Evolutionary conservation across 2,329 filamentous ascomycete species (phyloP), one percentile per base, ranked within the genome.

Genomic region (Xylariomycetidae sp.): DNA sequence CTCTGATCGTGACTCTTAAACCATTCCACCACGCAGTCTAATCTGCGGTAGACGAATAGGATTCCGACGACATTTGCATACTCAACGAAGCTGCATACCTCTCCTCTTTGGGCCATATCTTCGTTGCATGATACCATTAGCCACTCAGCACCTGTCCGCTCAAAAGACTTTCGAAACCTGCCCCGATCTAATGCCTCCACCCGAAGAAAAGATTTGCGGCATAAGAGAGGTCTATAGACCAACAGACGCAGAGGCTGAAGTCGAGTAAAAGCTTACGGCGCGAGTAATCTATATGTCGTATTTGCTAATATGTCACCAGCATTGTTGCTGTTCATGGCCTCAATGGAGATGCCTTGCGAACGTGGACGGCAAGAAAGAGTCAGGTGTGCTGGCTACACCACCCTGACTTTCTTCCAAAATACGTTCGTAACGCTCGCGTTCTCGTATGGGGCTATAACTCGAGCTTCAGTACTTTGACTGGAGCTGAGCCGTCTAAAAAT

Each of bases 271-370:
- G 5, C 11, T 9, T n/a, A n/a, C n/a, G n/a, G n/a, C n/a, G n/a
- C n/a, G n/a, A n/a, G n/a, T n/a, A n/a, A n/a, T n/a, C n/a, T n/a
- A n/a, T n/a, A n/a, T n/a, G n/a, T n/a, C n/a, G n/a, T n/a, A n/a
- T n/a, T n/a, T n/a, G n/a, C n/a, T n/a, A n/a, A n/a, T n/a, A n/a
- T n/a, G n/a, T n/a, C n/a, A 23, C 16, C 16, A 56, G 56, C 29
- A 60, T 63, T 19, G 53, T 67, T 17, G 63, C 63, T 5, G 58
- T 67, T 19, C 62, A 66, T 44, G 61, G 63, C 12, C 54, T 66
- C 11, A 61, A 61, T 41, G 62, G 62, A 11, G 42, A 66, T 36
- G 51, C 57, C 5, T 49, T 53, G 17, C 49, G 49, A 17, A 63
- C 62, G 28, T 67, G 62, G 61, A 59, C 56, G n/a, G 50, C 54